Conservation (phyloP, 2,329 filamentous ascomycete species). For the Diaporthe citriasiana region DNA sequence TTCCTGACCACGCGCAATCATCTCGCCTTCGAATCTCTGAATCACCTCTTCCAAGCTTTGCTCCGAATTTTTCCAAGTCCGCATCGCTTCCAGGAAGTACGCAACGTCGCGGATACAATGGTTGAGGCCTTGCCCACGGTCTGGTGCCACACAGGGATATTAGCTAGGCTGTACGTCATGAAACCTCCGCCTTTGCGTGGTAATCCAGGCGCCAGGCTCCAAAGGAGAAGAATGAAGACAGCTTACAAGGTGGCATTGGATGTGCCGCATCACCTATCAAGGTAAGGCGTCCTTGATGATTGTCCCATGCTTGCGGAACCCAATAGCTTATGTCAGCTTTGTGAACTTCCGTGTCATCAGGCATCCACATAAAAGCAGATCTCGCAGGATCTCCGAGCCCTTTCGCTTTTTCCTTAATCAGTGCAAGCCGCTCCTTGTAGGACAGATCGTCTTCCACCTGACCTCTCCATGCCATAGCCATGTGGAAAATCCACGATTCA, state of each 20-base stretch:
- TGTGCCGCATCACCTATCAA: slow-evolving; percentile 17
- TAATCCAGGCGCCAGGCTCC: neutral
- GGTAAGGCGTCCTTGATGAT: slow-evolving; percentile 10
- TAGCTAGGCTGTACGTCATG: neutral
- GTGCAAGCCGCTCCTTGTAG: slow-evolving; percentile 12
- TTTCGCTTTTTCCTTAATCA: slow-evolving; percentile 14
- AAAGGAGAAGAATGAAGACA: neutral
- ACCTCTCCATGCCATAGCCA: slow-evolving; percentile 21
- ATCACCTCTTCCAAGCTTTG: neutral
- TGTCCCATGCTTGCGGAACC: slow-evolving; percentile 6
- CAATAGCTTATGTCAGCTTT: slow-evolving; percentile 29
- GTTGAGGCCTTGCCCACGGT: slow-evolving; percentile 17
- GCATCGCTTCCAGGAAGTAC: slow-evolving; percentile 1
- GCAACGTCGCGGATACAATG: slow-evolving; percentile 15
- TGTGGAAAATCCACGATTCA: slow-evolving; percentile 19
- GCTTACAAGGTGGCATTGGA: slow-evolving; percentile 28
- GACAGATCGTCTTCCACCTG: neutral
- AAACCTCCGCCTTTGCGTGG: neutral
- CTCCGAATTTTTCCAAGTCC: neutral
- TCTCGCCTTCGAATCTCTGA: neutral
- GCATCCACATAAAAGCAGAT: slow-evolving; percentile 23
- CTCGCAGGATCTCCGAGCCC: slow-evolving; percentile 7
- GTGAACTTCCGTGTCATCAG: slow-evolving; percentile 14
- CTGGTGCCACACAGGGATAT: neutral
- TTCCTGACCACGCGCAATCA: slow-evolving; percentile 12